Base-by-base conservation (phyloP, 2,329 filamentous ascomycete genomes). In the Niveomyces coronatus region DNA sequence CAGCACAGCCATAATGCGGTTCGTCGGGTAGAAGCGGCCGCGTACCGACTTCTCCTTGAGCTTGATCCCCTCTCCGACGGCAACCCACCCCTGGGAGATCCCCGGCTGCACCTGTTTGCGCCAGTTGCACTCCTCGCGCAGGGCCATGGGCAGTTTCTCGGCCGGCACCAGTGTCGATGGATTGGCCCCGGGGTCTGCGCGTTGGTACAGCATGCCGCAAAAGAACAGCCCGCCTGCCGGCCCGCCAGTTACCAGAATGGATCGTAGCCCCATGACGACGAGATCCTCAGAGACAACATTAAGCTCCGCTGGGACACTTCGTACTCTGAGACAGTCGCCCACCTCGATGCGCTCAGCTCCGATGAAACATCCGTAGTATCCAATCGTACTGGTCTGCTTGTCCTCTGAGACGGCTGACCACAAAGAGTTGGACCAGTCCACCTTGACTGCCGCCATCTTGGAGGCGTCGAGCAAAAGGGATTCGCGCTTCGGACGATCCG, bases 21-120 rank as follows among this genome's bases (percentile, higher is more conserved):
- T 56, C n/a, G 68, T 69, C 13, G 72, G 67, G 55, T 77, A 76
- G 55, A 76, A 76, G n/a, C 73, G 62, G 35, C 73, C 73, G 41
- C 63, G 61, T 35, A 76, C 61, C 16, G 61, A 59, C 11, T 52
- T 49, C 47, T 74, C 71, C 44, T 66, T 62, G 15, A 72, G 50
- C 31, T 62, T 56, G n/a, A 58, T 54, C 45, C 67, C 65, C 42
- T 70, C 66, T 44, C 58, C 59, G 19, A 65, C 57, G 29, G 70
- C 50, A 3, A 53, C 49, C 49, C 58, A 63, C 49, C 48, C 60
- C 60, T 45, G 65, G 48, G 47, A 61, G 39, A 50, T 46, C 16
- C 37, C 49, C 31, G 53, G 55, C 35, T 42, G 55, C 36, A 54
- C 54, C 47, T 49, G 58, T 30, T 53, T 56, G 31, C 64, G 60